Conservation (phyloP, 2,329 filamentous ascomycete genomes). For the Pyrenophora seminiperda region DNA sequence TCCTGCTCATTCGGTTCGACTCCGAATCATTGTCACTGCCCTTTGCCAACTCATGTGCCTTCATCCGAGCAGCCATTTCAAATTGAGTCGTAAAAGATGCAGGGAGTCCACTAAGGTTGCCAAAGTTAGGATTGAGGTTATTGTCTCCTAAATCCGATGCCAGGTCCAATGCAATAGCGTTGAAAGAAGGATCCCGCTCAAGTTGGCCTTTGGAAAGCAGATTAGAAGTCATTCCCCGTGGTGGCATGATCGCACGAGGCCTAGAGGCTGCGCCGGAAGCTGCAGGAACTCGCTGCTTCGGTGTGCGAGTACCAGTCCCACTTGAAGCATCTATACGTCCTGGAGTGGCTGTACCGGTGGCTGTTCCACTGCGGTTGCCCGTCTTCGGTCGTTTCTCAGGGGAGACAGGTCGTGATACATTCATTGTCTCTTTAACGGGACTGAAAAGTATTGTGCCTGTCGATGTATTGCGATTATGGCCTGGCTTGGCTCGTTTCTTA, state of each 20-base stretch:
- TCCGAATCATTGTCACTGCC: constrained; percentile 39
- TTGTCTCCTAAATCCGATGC: constrained; percentile 74
- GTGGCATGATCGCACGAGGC: constrained; percentile 40
- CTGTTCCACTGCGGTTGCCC: constrained; percentile 40
- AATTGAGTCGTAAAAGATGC: constrained; percentile 78
- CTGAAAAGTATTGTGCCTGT: constrained; percentile 85
- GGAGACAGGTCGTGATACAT: constrained; percentile 42
- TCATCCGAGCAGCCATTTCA: constrained; percentile 41
- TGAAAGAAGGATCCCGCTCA: constrained; percentile 65
- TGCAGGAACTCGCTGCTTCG: constrained; percentile 43
- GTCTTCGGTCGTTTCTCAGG: constrained; percentile 38
- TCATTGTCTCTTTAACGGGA: constrained; percentile 57
- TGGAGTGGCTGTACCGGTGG: constrained; percentile 41
- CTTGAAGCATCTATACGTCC: constrained; percentile 30
- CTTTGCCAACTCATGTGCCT: constrained; percentile 29
- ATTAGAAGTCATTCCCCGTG: constrained; percentile 60
- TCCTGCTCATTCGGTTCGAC: constrained; percentile 61
- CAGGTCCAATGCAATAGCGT: constrained; percentile 65
- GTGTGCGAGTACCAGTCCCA: constrained; percentile 48
- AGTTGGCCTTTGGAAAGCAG: constrained; percentile 58
- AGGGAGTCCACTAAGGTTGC: constrained; percentile 67
- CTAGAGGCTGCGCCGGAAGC: constrained; percentile 37
- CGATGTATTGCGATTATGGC: constrained; percentile 76
- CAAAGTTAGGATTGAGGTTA: constrained; percentile 62
- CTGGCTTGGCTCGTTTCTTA: constrained; percentile 33